Evolutionary conservation across 495 filamentous ascomycete genomes (phyloP).

Genomic region (Geoglossum glabrum): DNA sequence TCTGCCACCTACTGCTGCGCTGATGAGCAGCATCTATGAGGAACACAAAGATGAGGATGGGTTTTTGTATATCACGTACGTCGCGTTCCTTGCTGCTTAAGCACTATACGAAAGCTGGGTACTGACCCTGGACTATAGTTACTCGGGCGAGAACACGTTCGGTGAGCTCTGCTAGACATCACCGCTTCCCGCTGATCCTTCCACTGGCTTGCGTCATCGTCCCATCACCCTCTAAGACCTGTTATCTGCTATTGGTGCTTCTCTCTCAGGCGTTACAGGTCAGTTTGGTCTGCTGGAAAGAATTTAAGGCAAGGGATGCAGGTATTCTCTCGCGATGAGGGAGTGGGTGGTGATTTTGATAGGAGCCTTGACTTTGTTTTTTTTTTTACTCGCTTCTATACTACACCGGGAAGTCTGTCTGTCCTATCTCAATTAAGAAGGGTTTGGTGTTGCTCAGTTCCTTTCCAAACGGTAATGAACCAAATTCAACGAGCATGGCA

Average conservation of each 20-base stretch:
- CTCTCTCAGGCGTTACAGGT: neutral
- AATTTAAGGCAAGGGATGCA: neutral
- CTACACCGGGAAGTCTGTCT: neutral
- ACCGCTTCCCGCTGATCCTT: neutral
- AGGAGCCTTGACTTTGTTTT: neutral
- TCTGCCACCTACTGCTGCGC: constrained; percentile 82
- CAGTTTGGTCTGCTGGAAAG: neutral
- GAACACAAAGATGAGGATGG: constrained; percentile 33
- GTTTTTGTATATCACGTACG: constrained; percentile 51
- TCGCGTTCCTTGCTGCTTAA: neutral
- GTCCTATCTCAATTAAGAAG: neutral
- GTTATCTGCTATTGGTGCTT: neutral
- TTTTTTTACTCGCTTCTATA: no score
- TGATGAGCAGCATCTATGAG: constrained; percentile 99
- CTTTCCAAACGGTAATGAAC: neutral
- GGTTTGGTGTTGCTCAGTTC: no score
- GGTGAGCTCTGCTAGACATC: constrained; percentile 23
- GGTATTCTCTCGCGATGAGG: neutral
- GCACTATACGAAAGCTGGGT: neutral
- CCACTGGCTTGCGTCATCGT: neutral
- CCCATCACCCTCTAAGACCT: neutral
- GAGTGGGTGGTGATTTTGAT: neutral
- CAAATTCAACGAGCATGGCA: neutral
- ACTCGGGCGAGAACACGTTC: constrained; percentile 99
- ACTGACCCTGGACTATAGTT: constrained; percentile 31